These are phyloP conservation scores for Spathaspora hagerdaliae DNA, from an alignment of 805 yeast genomes.

Conservation along the genomic window DNA sequence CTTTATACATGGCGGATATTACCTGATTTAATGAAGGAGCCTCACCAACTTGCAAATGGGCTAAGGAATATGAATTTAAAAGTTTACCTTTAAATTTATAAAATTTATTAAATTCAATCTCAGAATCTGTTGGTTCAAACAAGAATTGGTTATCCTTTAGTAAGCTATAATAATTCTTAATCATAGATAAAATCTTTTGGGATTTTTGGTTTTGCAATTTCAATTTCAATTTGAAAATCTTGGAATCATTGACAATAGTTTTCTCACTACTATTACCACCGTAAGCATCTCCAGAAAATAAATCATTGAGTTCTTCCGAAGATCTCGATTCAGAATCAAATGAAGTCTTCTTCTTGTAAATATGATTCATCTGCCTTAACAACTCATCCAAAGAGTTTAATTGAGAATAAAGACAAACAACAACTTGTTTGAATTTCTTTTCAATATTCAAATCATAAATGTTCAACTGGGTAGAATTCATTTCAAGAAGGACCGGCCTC, in stretches of 20 bases:
- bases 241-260: neutral
- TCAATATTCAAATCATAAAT: conserved; percentile 24
- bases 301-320: conserved; percentile 11
- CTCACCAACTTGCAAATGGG: conserved; percentile 28
- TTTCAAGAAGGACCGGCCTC: conserved; percentile 36
- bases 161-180: conserved; percentile 16
- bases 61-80: conserved; percentile 25
- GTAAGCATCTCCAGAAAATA: conserved; percentile 28
- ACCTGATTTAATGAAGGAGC: conserved; percentile 31
- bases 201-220: conserved; percentile 10
- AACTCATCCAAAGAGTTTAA: conserved; percentile 21
- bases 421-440: conserved; percentile 15
- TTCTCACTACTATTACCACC: conserved; percentile 14
- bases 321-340: neutral
- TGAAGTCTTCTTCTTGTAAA: conserved; percentile 2
- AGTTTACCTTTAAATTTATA: conserved; percentile 12
- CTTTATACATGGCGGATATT: conserved; percentile 19
- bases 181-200: conserved; percentile 11
- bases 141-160: conserved; percentile 28
- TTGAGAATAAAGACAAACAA: conserved; percentile 28
- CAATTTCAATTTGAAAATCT: conserved; percentile 13
- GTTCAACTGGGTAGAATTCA: conserved; percentile 37
- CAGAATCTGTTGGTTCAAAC: conserved; percentile 33
- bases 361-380: conserved; percentile 2
- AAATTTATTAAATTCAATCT: conserved; percentile 14